These are phyloP conservation scores for Schwanniomyces yamadae DNA, from an alignment of 805 yeast species.

Conservation along the genomic window DNA sequence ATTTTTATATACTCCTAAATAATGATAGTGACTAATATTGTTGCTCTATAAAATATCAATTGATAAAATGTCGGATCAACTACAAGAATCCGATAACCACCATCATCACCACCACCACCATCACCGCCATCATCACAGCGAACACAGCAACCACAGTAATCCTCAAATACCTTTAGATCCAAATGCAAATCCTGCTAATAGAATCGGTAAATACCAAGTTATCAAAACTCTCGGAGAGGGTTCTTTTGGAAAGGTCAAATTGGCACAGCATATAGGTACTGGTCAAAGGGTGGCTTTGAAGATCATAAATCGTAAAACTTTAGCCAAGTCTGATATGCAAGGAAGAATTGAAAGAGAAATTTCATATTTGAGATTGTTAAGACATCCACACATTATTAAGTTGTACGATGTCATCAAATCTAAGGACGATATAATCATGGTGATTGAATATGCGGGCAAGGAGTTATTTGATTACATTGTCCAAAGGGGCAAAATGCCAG, in stretches of 20 bases:
- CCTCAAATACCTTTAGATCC: constrained; percentile 6
- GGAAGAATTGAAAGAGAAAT: constrained; percentile 95
- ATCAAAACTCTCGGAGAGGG: constrained; percentile 95
- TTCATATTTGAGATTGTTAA: constrained; percentile 76
- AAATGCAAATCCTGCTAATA: constrained; percentile 32
- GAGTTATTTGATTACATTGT: constrained; percentile 95
- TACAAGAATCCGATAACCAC: constrained; percentile 8
- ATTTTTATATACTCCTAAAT: too few relatives aligned
- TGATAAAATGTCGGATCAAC: constrained; percentile 9
- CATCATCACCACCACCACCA: constrained; percentile 17
- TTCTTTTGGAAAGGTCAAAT: constrained; percentile 92
- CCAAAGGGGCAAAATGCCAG: constrained; percentile 89
- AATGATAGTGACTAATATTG: too few relatives aligned
- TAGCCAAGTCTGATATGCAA: constrained; percentile 95
- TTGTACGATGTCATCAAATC: constrained; percentile 93
- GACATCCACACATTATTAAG: constrained; percentile 96
- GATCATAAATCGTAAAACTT: constrained; percentile 86
- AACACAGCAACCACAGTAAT: constrained; percentile 14
- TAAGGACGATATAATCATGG: constrained; percentile 95
- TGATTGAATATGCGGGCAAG: constrained; percentile 94
- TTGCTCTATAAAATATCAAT: background rate
- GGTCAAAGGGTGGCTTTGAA: constrained; percentile 91
- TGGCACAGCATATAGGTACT: constrained; percentile 85
- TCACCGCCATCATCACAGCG: constrained; percentile 22
- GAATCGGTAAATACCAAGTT: constrained; percentile 91